phyloP scores from a whole-genome alignment of 768 basidiomycete species.

The Lenzites betulinus region DNA sequence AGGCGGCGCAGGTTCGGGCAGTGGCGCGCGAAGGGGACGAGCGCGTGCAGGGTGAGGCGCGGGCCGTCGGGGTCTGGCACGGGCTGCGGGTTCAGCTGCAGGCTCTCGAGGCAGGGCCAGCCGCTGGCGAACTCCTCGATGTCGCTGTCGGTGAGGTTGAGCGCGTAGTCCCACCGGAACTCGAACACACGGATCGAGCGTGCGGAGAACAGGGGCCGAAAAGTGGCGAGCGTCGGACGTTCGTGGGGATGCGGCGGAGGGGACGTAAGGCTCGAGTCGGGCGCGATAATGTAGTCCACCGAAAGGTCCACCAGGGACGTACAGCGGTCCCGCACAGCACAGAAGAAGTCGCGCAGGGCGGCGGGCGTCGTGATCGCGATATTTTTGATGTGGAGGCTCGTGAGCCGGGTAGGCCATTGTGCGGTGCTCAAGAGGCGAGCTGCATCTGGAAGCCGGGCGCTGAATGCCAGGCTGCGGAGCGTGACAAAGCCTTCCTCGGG shows the following conservation, averaged over 20 bases:
- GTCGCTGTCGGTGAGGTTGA: conserved; percentile 30
- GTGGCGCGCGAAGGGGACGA: conserved; percentile 41
- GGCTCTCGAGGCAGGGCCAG: conserved; percentile 30
- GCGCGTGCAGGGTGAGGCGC: conserved; percentile 37
- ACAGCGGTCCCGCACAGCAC: conserved; percentile 45
- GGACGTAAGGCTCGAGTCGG: conserved; percentile 16
- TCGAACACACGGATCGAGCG: conserved; percentile 37
- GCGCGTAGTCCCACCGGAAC: conserved; percentile 35
- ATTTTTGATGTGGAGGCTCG: conserved; percentile 52
- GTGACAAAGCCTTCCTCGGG: conserved; percentile 50
- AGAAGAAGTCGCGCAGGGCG: conserved; percentile 46
- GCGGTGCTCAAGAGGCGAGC: conserved; percentile 45
- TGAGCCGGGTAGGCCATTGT: conserved; percentile 39
- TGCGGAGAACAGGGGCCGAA: conserved; percentile 39
- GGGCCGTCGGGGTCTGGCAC: conserved; percentile 25
- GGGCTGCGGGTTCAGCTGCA: conserved; percentile 34
- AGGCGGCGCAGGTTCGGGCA: conserved; percentile 40
- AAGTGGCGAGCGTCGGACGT: conserved; percentile 38
- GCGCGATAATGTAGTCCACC: conserved; percentile 36
- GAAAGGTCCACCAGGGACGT: conserved; percentile 47
- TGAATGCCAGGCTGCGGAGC: conserved; percentile 51
- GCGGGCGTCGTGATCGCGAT: conserved; percentile 45
- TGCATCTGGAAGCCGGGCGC: conserved; percentile 38
- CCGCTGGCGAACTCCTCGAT: conserved; percentile 29
- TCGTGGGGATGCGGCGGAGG: conserved; percentile 23